Evolutionary conservation across 2,329 filamentous ascomycete genomes (phyloP).

Genomic region (Hypomyces rosellus): DNA sequence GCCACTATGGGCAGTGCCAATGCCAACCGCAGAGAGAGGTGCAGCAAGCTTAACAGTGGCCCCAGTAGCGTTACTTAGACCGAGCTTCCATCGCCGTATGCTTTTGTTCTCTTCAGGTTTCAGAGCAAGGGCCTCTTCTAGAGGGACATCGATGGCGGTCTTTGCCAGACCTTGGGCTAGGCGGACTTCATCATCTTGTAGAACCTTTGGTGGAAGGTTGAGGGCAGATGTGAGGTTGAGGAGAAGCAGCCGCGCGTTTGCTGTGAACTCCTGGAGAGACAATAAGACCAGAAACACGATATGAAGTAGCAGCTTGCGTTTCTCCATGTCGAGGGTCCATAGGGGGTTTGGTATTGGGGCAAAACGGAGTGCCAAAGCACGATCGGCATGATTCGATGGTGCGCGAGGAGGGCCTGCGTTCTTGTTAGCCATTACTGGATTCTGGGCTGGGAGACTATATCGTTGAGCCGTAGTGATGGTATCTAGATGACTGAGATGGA

Average conservation of each 20-base stretch:
- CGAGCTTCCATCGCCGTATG: constrained; percentile 67
- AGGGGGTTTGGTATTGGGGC: constrained; percentile 56
- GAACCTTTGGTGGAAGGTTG: constrained; percentile 55
- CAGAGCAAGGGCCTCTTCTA: constrained; percentile 24
- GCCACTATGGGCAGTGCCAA: constrained; percentile 74
- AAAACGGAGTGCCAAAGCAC: constrained; percentile 44
- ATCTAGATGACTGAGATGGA: neutral
- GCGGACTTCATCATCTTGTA: constrained; percentile 67
- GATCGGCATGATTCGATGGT: constrained; percentile 39
- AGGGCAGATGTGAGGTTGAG: constrained; percentile 65
- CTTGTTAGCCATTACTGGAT: neutral
- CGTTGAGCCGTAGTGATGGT: too few relatives aligned
- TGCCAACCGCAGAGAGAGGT: constrained; percentile 68
- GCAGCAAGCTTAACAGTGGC: constrained; percentile 63
- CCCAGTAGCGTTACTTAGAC: constrained; percentile 39
- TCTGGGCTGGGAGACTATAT: neutral
- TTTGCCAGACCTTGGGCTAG: constrained; percentile 69
- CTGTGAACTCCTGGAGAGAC: constrained; percentile 70
- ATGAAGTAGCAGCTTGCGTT: constrained; percentile 63
- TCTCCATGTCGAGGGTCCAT: constrained; percentile 51
- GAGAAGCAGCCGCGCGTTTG: constrained; percentile 66
- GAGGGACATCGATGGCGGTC: constrained; percentile 51
- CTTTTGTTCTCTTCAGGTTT: constrained; percentile 55
- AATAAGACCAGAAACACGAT: constrained; percentile 65
- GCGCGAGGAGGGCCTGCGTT: constrained; percentile 32